phyloP scores from a whole-genome alignment of 208 protist genomes.

The Trypanosoma melophagium region DNA sequence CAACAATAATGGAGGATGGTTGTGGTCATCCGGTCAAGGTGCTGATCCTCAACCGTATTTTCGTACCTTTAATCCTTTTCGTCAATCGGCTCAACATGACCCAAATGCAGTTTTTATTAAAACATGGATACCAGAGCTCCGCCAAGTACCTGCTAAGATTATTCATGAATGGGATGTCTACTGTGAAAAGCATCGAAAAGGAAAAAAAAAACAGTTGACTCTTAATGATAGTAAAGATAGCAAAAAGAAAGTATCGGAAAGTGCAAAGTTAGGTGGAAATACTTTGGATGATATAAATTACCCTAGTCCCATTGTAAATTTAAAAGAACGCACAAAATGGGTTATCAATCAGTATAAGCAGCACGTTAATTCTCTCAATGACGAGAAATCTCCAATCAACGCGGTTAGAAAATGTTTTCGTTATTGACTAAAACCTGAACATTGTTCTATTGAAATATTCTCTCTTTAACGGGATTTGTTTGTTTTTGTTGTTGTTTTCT shows the following conservation, averaged over 20 bases:
- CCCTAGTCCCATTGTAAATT: slow-evolving; percentile 63
- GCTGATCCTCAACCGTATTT: slow-evolving; percentile 84
- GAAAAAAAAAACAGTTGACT: not conserved
- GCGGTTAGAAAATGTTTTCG: too few species aligned
- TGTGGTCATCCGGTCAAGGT: slow-evolving; percentile 71
- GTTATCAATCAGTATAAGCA: slow-evolving; percentile 55
- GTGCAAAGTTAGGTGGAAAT: slow-evolving; percentile 8
- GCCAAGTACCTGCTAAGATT: slow-evolving; percentile 44
- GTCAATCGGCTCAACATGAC: slow-evolving; percentile 63
- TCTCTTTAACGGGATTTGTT: too few species aligned
- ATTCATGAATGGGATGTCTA: slow-evolving; percentile 73
- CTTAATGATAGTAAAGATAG: not conserved
- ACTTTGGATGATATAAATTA: slow-evolving; percentile 42
- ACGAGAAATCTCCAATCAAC: too few species aligned
- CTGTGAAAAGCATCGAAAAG: slow-evolving; percentile 32
- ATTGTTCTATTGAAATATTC: too few species aligned
- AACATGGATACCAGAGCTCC: slow-evolving; percentile 73
- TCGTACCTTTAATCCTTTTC: slow-evolving; percentile 80
- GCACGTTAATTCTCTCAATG: slow-evolving; percentile 14
- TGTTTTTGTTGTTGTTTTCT: too few species aligned
- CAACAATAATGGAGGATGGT: slow-evolving; percentile 87
- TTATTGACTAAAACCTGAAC: too few species aligned
- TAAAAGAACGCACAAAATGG: slow-evolving; percentile 41
- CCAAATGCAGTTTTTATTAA: slow-evolving; percentile 64
- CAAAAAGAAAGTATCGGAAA: slow-evolving; percentile 4